Percentiles rank a stretch among this genome's conserved stretches.
Evolutionary conservation across 2,329 filamentous ascomycete genomes (phyloP).

Genomic region (Metarhizium anisopliae): DNA sequence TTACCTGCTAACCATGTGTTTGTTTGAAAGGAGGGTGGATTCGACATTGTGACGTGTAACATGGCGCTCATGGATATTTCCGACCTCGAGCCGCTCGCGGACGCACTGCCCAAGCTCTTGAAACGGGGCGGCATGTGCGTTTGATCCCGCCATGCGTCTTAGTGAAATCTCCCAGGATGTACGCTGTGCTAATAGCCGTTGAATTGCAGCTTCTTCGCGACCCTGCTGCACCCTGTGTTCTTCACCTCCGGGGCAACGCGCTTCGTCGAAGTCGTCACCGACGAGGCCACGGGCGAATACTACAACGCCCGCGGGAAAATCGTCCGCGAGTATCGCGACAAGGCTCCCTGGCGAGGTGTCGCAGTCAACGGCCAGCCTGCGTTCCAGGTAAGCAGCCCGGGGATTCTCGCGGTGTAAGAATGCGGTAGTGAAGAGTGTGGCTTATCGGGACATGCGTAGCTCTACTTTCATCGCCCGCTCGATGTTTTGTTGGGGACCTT

Average conservation of each 20-base stretch:
- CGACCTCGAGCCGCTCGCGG: slow-evolving; percentile 31
- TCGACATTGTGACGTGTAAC: slow-evolving; percentile 37
- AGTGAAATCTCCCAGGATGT: too few relatives aligned
- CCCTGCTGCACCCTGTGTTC: slow-evolving; percentile 39
- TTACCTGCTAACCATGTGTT: neutral
- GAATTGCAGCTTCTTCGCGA: slow-evolving; percentile 31
- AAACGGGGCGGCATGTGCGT: slow-evolving; percentile 31
- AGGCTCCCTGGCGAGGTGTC: slow-evolving; percentile 28
- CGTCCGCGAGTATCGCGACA: slow-evolving; percentile 32
- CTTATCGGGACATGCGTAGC: slow-evolving; percentile 10
- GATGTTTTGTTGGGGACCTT: slow-evolving; percentile 34
- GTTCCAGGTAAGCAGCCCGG: slow-evolving; percentile 20
- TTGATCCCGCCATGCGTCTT: neutral
- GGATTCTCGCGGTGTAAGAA: too few relatives aligned
- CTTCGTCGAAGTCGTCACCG: slow-evolving; percentile 27
- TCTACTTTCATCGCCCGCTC: slow-evolving; percentile 36
- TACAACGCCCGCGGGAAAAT: slow-evolving; percentile 25
- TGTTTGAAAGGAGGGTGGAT: slow-evolving; percentile 17
- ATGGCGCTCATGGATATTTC: slow-evolving; percentile 41
- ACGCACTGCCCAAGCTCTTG: slow-evolving; percentile 30
- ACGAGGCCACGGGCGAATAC: slow-evolving; percentile 26
- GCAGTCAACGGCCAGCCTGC: slow-evolving; percentile 24
- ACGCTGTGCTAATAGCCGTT: neutral
- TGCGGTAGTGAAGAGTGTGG: neutral
- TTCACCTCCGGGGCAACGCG: slow-evolving; percentile 34